These are phyloP conservation scores for Tuctoria greenei DNA, from an alignment of 176 grass and related monocot species.

Conservation along the genomic window DNA sequence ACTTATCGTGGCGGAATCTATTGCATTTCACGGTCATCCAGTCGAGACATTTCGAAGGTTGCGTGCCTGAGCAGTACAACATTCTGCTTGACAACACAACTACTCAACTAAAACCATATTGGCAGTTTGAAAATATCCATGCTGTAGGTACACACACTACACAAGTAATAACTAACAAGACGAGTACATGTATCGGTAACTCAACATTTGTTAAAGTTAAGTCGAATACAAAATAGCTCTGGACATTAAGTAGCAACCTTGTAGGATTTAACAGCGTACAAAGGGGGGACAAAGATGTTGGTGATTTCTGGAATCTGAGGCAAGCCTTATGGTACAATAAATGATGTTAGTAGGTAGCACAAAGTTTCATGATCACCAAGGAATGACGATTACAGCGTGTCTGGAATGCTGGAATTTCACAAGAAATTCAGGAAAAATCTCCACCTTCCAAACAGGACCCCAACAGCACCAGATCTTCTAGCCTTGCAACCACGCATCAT, in stretches of 20 bases:
- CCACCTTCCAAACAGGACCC: neutral
- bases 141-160: neutral
- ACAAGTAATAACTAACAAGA: neutral
- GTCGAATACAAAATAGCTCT: neutral
- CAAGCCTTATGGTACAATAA: constrained; percentile 15
- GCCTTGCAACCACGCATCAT: constrained; percentile 13
- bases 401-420: neutral
- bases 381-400: neutral
- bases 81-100: neutral
- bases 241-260: neutral
- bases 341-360: constrained; percentile 26
- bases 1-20: too few relatives aligned
- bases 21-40: neutral
- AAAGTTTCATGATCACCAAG: constrained; percentile 28
- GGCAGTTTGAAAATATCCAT: neutral
- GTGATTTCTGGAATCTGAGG: neutral
- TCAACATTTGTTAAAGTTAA: neutral
- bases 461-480: neutral
- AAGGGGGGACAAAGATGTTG: neutral
- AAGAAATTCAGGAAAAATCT: neutral
- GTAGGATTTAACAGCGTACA: neutral
- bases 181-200: neutral
- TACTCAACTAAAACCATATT: neutral
- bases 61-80: neutral
- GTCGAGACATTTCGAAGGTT: neutral